These are phyloP conservation scores for Venturia oleaginea DNA, from an alignment of 2,329 filamentous ascomycete species.

Conservation along the genomic window DNA sequence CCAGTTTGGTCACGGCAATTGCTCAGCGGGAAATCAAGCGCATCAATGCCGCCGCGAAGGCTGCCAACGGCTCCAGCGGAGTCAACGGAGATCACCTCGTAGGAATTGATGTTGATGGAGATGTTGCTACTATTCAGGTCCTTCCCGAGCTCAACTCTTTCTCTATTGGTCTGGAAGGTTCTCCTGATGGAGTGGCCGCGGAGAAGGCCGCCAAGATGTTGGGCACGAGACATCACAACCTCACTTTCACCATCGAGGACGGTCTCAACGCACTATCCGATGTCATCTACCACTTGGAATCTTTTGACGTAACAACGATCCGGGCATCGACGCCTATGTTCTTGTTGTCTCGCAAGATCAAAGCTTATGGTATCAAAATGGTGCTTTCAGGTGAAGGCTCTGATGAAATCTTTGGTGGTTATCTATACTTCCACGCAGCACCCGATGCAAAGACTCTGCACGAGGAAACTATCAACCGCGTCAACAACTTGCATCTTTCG, in stretches of 20 bases:
- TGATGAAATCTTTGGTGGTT: constrained; percentile 97
- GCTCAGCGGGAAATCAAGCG: constrained; percentile 85
- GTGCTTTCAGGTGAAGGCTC: constrained; percentile 93
- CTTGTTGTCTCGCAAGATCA: constrained; percentile 94
- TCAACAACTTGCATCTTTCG: constrained; percentile 94
- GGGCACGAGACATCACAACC: constrained; percentile 94
- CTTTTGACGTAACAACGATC: constrained; percentile 97
- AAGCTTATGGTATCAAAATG: constrained; percentile 99
- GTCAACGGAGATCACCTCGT: constrained; percentile 51
- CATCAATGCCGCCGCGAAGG: constrained; percentile 48
- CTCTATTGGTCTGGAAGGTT: constrained; percentile 89
- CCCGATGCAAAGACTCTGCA: constrained; percentile 90
- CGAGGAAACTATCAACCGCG: constrained; percentile 82
- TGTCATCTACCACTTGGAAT: constrained; percentile 96
- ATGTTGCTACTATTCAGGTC: constrained; percentile 80
- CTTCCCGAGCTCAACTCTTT: constrained; percentile 96
- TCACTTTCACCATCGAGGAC: constrained; percentile 97
- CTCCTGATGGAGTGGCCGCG: constrained; percentile 86
- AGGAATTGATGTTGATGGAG: constrained; percentile 87
- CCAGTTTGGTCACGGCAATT: constrained; percentile 88
- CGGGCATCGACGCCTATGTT: constrained; percentile 99
- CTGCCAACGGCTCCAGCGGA: constrained; percentile 39
- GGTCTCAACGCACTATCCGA: constrained; percentile 93
- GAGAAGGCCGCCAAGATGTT: constrained; percentile 92
- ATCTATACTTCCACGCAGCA: constrained; percentile 96